Evolutionary conservation across 2,329 filamentous ascomycete genomes (phyloP).

Genomic region (Pestalotiopsis sp.): DNA sequence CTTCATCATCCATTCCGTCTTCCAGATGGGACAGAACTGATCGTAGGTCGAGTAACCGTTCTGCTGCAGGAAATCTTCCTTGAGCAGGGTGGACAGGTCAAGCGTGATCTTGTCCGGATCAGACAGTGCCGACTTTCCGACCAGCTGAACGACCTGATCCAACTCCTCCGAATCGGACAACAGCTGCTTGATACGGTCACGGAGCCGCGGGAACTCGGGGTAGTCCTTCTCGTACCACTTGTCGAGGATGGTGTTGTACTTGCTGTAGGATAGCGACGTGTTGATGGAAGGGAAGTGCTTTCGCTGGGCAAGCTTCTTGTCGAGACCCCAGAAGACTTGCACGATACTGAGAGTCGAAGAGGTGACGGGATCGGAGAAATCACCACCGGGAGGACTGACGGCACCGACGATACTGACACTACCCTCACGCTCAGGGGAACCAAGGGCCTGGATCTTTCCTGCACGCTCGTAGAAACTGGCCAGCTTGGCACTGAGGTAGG

Average conservation of each 20-base stretch:
- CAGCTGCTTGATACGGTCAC: constrained; percentile 91
- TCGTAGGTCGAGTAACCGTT: constrained; percentile 99
- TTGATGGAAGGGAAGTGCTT: constrained; percentile 99
- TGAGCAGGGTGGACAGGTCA: constrained; percentile 87
- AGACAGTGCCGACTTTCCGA: constrained; percentile 94
- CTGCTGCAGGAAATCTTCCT: constrained; percentile 98
- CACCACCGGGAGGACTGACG: constrained; percentile 95
- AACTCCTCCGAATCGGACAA: constrained; percentile 95
- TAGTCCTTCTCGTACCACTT: constrained; percentile 93
- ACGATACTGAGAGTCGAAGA: constrained; percentile 93
- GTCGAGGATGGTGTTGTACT: constrained; percentile 88
- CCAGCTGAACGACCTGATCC: constrained; percentile 97
- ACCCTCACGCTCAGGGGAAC: constrained; percentile 84
- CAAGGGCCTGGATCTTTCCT: constrained; percentile 81
- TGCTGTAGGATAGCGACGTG: constrained; percentile 91
- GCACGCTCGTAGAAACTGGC: constrained; percentile 99
- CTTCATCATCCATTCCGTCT: constrained; percentile 99
- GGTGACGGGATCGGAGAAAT: constrained; percentile 98
- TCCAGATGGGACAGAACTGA: constrained; percentile 99
- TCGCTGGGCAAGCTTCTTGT: constrained; percentile 98
- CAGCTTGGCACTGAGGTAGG: constrained; percentile 94
- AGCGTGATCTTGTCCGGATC: constrained; percentile 98
- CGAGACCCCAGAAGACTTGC: constrained; percentile 99
- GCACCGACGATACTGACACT: constrained; percentile 98
- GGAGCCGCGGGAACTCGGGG: constrained; percentile 90